Evolutionary conservation across 331 rosid genomes (phyloP).

Genomic region (Pyrus hybrid): DNA sequence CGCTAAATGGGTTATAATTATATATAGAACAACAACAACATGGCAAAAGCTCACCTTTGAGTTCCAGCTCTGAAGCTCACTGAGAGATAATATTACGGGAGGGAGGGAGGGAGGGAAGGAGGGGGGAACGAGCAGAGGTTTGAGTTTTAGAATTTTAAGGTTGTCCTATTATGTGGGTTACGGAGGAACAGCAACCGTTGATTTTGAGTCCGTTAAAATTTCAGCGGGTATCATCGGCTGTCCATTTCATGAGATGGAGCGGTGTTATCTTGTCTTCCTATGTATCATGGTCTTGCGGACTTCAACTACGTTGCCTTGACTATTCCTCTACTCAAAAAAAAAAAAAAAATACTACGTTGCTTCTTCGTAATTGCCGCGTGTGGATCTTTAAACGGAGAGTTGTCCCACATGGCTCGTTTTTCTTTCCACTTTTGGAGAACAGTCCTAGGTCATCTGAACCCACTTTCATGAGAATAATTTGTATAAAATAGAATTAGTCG

Average conservation of each 20-base stretch:
- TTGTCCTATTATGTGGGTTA: background rate
- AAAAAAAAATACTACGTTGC: background rate
- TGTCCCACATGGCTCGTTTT: background rate
- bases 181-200: constrained; percentile 2
- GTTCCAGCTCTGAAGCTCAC: background rate
- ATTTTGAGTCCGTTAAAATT: background rate
- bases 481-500: no score
- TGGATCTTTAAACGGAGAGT: no score
- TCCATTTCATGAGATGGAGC: no score
- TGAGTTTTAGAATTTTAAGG: background rate
- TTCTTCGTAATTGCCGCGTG: background rate
- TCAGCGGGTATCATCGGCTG: no score
- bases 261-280: no score
- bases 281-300: background rate
- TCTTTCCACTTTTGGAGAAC: background rate
- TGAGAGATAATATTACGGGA: background rate
- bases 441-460: background rate
- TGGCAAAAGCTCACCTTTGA: constrained; percentile 2
- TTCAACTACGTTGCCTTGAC: background rate
- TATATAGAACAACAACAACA: background rate
- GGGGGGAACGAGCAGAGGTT: background rate
- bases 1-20: background rate
- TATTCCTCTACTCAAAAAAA: no score
- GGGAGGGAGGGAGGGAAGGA: background rate
- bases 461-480: no score